Conservation (phyloP, 1,284 basidiomycete genomes). For the Rhizoctonia solani region DNA sequence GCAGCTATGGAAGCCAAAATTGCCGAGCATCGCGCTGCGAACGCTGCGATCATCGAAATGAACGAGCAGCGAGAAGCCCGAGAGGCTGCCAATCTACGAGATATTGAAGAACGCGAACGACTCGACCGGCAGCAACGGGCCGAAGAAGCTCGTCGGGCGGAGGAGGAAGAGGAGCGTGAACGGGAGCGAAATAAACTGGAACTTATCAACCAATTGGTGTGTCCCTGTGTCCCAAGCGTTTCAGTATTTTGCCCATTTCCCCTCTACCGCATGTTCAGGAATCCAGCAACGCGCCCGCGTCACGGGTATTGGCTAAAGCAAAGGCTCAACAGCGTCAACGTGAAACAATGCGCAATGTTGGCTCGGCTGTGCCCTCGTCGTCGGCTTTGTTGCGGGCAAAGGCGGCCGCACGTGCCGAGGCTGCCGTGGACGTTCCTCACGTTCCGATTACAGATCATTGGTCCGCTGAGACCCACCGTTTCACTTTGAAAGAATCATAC, state of each 20-base stretch:
- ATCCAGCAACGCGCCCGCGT: slow-evolving; percentile 56
- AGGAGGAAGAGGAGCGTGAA: slow-evolving; percentile 73
- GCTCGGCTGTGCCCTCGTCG: slow-evolving; percentile 39
- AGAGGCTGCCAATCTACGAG: slow-evolving; percentile 67
- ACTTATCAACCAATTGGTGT: slow-evolving; percentile 79
- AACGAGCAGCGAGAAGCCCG: slow-evolving; percentile 79
- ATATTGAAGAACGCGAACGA: slow-evolving; percentile 74
- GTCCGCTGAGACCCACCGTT: slow-evolving; percentile 71
- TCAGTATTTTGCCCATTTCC: background rate
- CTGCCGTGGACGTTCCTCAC: slow-evolving; percentile 74
- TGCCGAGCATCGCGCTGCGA: slow-evolving; percentile 75
- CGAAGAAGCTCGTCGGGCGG: slow-evolving; percentile 65
- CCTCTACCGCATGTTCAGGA: slow-evolving; percentile 27
- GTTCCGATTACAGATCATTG: slow-evolving; percentile 73
- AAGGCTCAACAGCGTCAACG: slow-evolving; percentile 32
- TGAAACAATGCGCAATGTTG: slow-evolving; percentile 41
- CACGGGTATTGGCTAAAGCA: slow-evolving; percentile 69
- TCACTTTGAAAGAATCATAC: slow-evolving; percentile 59
- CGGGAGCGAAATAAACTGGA: slow-evolving; percentile 72
- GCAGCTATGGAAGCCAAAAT: slow-evolving; percentile 84
- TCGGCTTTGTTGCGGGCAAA: slow-evolving; percentile 51
- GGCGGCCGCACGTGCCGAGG: slow-evolving; percentile 46
- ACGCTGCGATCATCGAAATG: slow-evolving; percentile 76
- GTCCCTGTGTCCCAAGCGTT: slow-evolving; percentile 46
- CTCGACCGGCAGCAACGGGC: slow-evolving; percentile 74